Conservation (phyloP, 1,284 basidiomycete genomes). For the Neotropicomus parvogracilis region DNA sequence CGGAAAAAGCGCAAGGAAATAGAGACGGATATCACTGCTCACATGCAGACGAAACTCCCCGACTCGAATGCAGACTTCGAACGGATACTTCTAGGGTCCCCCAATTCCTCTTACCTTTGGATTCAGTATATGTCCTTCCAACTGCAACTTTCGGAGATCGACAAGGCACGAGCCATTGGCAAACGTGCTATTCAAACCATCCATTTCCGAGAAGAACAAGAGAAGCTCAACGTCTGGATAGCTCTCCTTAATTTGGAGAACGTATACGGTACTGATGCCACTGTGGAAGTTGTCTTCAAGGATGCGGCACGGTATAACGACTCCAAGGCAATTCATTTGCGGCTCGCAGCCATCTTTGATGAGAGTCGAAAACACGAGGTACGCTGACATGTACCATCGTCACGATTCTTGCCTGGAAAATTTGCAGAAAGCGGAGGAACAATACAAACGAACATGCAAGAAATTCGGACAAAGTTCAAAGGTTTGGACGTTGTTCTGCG, state of each 20-base stretch:
- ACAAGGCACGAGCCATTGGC: slow-evolving; percentile 88
- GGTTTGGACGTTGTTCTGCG: slow-evolving; percentile 87
- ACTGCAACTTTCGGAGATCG: slow-evolving; percentile 90
- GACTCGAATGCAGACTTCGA: slow-evolving; percentile 95
- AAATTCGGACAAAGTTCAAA: slow-evolving; percentile 92
- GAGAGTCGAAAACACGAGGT: slow-evolving; percentile 81
- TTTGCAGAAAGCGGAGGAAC: slow-evolving; percentile 78
- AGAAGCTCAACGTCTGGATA: slow-evolving; percentile 98
- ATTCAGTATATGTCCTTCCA: slow-evolving; percentile 99
- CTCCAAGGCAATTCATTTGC: slow-evolving; percentile 84
- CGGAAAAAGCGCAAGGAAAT: slow-evolving; percentile 68
- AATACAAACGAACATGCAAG: slow-evolving; percentile 80
- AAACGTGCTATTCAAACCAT: slow-evolving; percentile 85
- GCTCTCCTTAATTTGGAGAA: slow-evolving; percentile 96
- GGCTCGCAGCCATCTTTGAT: slow-evolving; percentile 82
- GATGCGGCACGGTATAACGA: slow-evolving; percentile 92
- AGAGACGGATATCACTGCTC: slow-evolving; percentile 79
- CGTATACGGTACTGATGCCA: slow-evolving; percentile 84
- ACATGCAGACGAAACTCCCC: slow-evolving; percentile 81
- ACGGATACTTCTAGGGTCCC: slow-evolving; percentile 89
- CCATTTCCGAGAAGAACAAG: slow-evolving; percentile 93
- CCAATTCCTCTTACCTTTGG: slow-evolving; percentile 98
- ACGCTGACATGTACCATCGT: slow-evolving; percentile 22
- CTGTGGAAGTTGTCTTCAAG: slow-evolving; percentile 77
- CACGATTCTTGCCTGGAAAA: slow-evolving; percentile 4